A percentile compares a stretch with the other conserved stretches of the same genome.
Evolutionary conservation across 2,329 filamentous ascomycete genomes (phyloP).

Genomic region (Drechslerella coelobrocha): DNA sequence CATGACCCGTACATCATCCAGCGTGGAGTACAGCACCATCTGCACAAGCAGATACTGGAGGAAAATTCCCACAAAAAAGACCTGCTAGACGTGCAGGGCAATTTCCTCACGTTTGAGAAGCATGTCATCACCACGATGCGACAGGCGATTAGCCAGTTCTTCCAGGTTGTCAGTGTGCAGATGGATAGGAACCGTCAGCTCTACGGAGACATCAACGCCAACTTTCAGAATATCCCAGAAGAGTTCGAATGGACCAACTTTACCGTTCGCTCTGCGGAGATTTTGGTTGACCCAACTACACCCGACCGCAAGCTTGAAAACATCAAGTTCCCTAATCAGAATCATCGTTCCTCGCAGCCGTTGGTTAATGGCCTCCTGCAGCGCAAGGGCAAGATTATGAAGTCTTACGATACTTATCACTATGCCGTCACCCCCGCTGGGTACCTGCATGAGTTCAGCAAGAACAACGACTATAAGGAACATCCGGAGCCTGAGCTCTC

Average conservation of each 20-base stretch:
- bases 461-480: slow-evolving; percentile 69
- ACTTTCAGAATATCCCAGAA: slow-evolving; percentile 75
- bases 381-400: slow-evolving; percentile 71
- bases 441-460: slow-evolving; percentile 95
- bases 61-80: slow-evolving; percentile 97
- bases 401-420: slow-evolving; percentile 79
- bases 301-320: slow-evolving; percentile 75
- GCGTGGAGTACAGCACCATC: slow-evolving; percentile 78
- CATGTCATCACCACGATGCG: slow-evolving; percentile 84
- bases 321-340: slow-evolving; percentile 86
- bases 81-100: slow-evolving; percentile 86
- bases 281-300: slow-evolving; percentile 78
- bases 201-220: slow-evolving; percentile 78
- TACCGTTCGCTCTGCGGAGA: slow-evolving; percentile 70
- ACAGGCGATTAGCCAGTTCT: slow-evolving; percentile 80
- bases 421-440: slow-evolving; percentile 89
- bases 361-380: slow-evolving; percentile 88
- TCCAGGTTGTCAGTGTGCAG: slow-evolving; percentile 78
- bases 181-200: slow-evolving; percentile 80
- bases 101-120: slow-evolving; percentile 84
- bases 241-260: slow-evolving; percentile 96
- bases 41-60: slow-evolving; percentile 88
- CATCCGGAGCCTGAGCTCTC: slow-evolving; percentile 86
- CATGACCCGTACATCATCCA: slow-evolving; percentile 90
- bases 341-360: slow-evolving; percentile 78